Conservation (phyloP, 78 protist species). For the Blattamonas nauphoetae region DNA sequence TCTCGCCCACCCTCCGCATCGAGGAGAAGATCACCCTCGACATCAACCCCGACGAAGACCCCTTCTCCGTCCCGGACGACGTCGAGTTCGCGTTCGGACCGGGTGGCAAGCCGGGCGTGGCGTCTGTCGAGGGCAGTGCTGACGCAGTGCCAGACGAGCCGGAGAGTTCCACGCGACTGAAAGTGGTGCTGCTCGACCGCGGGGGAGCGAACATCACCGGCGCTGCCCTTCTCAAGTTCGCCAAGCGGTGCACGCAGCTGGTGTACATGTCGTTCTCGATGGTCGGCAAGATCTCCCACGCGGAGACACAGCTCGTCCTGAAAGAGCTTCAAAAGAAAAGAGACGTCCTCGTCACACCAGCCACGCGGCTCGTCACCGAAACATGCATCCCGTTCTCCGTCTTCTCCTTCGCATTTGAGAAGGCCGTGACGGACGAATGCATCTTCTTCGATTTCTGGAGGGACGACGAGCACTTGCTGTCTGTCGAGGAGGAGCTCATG, state of each 20-base stretch:
- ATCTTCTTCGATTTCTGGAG: background rate
- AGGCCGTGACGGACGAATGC: background rate
- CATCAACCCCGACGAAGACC: no score
- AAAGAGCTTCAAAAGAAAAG: no score
- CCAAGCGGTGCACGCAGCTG: background rate
- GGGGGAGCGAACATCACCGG: background rate
- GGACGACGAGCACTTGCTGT: no score
- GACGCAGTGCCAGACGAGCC: background rate
- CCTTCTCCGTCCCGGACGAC: no score
- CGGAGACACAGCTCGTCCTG: background rate
- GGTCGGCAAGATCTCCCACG: background rate
- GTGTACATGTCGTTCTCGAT: background rate
- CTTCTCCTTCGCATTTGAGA: background rate
- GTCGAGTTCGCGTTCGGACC: no score
- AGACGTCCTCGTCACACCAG: no score
- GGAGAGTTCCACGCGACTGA: background rate
- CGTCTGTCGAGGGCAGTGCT: background rate
- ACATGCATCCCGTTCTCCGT: background rate
- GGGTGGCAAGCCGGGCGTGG: background rate
- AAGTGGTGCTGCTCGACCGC: background rate
- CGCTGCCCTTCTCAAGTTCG: background rate
- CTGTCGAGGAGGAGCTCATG: background rate
- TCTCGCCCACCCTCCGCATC: no score
- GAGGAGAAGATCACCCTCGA: no score
- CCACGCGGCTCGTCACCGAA: background rate